A percentile compares a stretch with the other conserved stretches of the same genome.
phyloP scores from a whole-genome alignment of 108 stramenopile genomes.

The Asterionellopsis glacialis region DNA sequence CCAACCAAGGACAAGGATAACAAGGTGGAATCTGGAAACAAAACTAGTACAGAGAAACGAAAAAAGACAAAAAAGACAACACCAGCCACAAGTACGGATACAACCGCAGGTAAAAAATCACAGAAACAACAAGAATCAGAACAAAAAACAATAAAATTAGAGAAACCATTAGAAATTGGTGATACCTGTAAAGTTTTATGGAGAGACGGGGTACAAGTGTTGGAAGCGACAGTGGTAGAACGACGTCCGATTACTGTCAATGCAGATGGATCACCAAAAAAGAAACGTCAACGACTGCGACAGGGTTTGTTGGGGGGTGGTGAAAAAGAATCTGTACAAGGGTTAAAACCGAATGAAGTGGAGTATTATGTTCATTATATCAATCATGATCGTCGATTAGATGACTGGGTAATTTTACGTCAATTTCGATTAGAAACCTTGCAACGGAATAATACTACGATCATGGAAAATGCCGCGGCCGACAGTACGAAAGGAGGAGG shows the following conservation, averaged over 20 bases:
- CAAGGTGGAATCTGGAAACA: too few species aligned
- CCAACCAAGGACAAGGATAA: too few species aligned
- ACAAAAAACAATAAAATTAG: too few species aligned
- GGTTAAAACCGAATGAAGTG: slow-evolving; percentile 33
- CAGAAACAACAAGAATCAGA: too few species aligned
- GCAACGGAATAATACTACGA: slow-evolving; percentile 18
- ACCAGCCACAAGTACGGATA: too few species aligned
- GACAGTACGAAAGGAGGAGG: too few species aligned
- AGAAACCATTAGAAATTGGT: slow-evolving; percentile 29
- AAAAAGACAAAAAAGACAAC: too few species aligned
- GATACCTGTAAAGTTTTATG: slow-evolving; percentile 59
- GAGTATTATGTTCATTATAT: slow-evolving; percentile 86
- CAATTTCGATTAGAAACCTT: slow-evolving; percentile 61
- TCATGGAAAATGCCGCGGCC: too few species aligned
- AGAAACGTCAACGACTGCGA: slow-evolving; percentile 3
- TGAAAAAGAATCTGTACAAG: neutral
- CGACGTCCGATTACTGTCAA: slow-evolving; percentile 23
- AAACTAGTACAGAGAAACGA: too few species aligned
- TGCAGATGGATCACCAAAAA: slow-evolving; percentile 9
- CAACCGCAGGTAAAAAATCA: too few species aligned
- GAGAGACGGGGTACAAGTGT: slow-evolving; percentile 43
- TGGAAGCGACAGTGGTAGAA: slow-evolving; percentile 53
- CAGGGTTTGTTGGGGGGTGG: neutral
- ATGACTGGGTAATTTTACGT: slow-evolving; percentile 77
- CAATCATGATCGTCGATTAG: slow-evolving; percentile 79